Conservation (phyloP, 1,139 yeast species). For the Ogataea hybrid region DNA sequence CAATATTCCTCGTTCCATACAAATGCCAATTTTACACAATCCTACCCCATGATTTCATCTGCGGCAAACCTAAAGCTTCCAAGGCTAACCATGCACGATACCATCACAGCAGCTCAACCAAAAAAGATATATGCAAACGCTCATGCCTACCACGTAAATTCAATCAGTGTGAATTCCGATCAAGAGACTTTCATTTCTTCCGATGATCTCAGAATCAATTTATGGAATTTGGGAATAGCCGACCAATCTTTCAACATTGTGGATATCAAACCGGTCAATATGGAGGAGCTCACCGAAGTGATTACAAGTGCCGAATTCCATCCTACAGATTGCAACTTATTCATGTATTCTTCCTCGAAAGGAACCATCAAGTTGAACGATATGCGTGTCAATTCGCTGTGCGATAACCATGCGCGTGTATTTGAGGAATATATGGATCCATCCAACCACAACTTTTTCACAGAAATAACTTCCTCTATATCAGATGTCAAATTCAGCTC, state of each 20-base stretch:
- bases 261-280: constrained; percentile 95
- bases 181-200: constrained; percentile 93
- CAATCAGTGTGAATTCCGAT: constrained; percentile 91
- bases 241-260: constrained; percentile 97
- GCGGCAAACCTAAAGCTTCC: constrained; percentile 63
- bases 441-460: constrained; percentile 89
- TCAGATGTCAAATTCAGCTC: constrained; percentile 91
- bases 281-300: constrained; percentile 99
- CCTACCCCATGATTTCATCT: constrained; percentile 18
- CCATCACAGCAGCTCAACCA: constrained; percentile 93
- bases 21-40: constrained; percentile 22
- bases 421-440: constrained; percentile 95
- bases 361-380: constrained; percentile 96
- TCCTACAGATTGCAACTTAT: constrained; percentile 86
- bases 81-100: constrained; percentile 85
- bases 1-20: constrained; percentile 28
- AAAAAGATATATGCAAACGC: constrained; percentile 91
- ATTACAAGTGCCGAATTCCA: constrained; percentile 98
- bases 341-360: constrained; percentile 95
- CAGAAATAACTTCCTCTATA: constrained; percentile 94
- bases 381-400: constrained; percentile 93
- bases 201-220: constrained; percentile 91
- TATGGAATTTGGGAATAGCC: constrained; percentile 94
- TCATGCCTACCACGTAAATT: constrained; percentile 96
- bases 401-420: constrained; percentile 86